Conservation (phyloP, 2,329 filamentous ascomycete species). For the Furcasterigmium furcatum region DNA sequence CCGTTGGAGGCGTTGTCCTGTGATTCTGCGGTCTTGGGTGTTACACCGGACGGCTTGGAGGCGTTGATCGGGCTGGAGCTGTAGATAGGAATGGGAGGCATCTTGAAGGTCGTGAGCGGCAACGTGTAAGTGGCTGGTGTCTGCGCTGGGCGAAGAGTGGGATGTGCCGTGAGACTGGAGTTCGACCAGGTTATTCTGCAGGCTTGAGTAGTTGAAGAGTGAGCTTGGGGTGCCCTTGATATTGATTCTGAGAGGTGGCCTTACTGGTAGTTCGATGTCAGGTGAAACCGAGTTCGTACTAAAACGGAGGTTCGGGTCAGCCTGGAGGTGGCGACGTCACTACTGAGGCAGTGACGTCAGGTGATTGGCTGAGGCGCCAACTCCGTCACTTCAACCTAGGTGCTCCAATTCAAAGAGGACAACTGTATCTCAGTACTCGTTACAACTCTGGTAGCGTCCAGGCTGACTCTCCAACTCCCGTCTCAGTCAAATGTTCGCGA, state of each 20-base stretch:
- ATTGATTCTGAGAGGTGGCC: background rate
- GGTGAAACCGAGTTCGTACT: background rate
- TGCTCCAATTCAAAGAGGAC: too few species aligned
- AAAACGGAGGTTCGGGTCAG: background rate
- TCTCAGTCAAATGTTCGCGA: too few species aligned
- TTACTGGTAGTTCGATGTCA: background rate
- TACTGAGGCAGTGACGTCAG: conserved; percentile 6
- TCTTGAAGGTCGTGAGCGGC: conserved; percentile 19
- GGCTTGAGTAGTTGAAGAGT: too few species aligned
- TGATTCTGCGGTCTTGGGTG: conserved; percentile 38
- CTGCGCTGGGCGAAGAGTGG: background rate
- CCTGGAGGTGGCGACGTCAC: conserved; percentile 4
- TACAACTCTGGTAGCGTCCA: too few species aligned
- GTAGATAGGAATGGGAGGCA: conserved; percentile 61
- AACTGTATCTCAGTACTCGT: too few species aligned
- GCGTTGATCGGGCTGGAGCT: conserved; percentile 56
- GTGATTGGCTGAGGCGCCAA: conserved; percentile 1
- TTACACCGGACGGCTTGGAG: conserved; percentile 46
- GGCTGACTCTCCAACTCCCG: too few species aligned
- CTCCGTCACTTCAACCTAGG: too few species aligned
- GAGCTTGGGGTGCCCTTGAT: too few species aligned
- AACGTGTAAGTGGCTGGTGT: too few species aligned
- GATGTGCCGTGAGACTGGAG: too few species aligned
- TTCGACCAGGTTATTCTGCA: too few species aligned
- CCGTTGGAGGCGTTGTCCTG: conserved; percentile 15